Evolutionary conservation across 257 asterid genomes (phyloP), one percentile per base, ranked within the genome.

Genomic region (Solanum chilense): DNA sequence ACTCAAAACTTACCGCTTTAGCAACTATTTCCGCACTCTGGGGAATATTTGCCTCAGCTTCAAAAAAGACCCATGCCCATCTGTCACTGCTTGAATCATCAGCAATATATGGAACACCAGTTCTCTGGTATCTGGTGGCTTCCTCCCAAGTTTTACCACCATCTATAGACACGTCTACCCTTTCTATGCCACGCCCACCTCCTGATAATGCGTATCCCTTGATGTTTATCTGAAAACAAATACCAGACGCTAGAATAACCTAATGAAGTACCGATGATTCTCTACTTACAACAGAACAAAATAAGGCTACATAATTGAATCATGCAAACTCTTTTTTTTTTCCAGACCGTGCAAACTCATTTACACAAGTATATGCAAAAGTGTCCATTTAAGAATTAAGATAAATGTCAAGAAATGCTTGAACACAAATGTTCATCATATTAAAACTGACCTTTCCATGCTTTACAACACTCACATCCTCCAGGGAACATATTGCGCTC

Each of bases 61-160:
- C 94, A 76, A 97, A 97, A 85, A 97, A 90, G 35, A 95, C 98
- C 99, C 99, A 97, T 20, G 99, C 99, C 99, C 99, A 97, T 92
- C 92, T 96, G 91, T 97, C 99, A 78, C 94, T 89, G 88, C 81
- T 91, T 85, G 90, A 91, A 49, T 87, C 88, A 82, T 91, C 99
- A 86, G 98, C 90, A 87, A 91, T 70, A 85, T 97, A 96, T 75
- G 95, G 95, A 87, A 90, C 52, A 35, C 95, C 95, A 42, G 93
- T 39, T 90, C 91, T 97, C 91, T 96, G 99, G 87, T 86, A 93
- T 88, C 93, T 95, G 87, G 94, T 83, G 89, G 98, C 99, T 92
- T 97, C 99, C 85, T 92, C 83, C 99, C 99, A 97, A 44, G 98
- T 93, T 90, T 93, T 96, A 87, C 98, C 99, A 13, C 99, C 98